Evolutionary conservation across 2,329 filamentous ascomycete species (phyloP), one percentile per base, ranked within the genome.

Genomic region (Lasiodiplodia hormozganensis): DNA sequence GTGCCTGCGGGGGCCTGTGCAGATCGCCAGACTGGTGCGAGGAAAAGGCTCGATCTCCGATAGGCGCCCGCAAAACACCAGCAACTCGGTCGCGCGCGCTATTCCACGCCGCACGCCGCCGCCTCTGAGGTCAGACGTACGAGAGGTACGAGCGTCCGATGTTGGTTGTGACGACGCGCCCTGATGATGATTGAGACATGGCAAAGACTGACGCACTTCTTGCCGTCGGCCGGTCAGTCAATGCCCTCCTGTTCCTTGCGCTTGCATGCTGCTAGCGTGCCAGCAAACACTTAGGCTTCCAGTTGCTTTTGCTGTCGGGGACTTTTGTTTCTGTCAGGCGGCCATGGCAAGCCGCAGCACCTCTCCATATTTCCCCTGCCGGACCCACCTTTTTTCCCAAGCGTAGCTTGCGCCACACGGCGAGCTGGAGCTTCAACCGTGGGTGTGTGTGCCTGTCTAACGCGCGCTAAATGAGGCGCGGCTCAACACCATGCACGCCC

Each of bases 21-120:
- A 62, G 58, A 62, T 62, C 58, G 54, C 21, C 57, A 31, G 25
- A 25, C 57, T 28, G 57, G 38, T 47, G 43, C 25, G 11, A 25
- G 38, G 16, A n/a, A 38, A 34, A 7, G 40, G 28, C 43, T 47
- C 25, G 31, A 18, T 40, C 34, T 62, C 40, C 40, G 58, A 62
- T 62, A 62, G 58, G 60, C 60, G 43, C 60, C 60, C 60, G 60
- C 43, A 64, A 52, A 52, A 14, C 58, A 51, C 28, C 25, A 25
- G 28, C 28, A 10, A 10, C 40, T 43, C 43, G 11, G 43, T n/a
- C 43, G 43, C 43, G 18, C 3, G 3, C n/a, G 38, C 38, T 16
- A 16, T 10, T 4, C 38, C 16, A 6, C 38, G 38, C 16, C 21
- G 25, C 16, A 2, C 14, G n/a, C 25, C 12, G 10, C 10, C 4